These are phyloP conservation scores for Phialophora tarda DNA, from an alignment of 2,329 filamentous ascomycete species.

Conservation along the genomic window DNA sequence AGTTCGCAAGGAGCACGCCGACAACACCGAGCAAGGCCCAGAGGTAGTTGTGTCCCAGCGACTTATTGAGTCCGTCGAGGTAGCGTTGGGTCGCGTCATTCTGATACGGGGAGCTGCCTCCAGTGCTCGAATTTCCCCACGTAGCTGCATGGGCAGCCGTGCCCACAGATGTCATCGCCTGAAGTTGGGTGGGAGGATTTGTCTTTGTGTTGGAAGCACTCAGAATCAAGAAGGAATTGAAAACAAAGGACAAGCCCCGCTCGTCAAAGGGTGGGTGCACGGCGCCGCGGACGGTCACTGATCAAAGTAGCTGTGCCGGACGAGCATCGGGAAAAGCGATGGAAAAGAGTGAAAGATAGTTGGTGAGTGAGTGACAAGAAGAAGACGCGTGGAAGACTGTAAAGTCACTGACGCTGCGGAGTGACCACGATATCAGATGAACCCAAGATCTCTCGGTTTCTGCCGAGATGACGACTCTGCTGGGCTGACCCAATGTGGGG, in stretches of 20 bases:
- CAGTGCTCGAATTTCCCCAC: constrained; percentile 18
- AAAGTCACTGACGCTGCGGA: neutral
- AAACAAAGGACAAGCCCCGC: constrained; percentile 24
- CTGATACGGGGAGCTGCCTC: constrained; percentile 26
- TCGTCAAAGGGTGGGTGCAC: constrained; percentile 11
- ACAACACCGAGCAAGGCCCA: constrained; percentile 69
- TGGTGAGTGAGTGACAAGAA: constrained; percentile 4
- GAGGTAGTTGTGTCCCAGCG: constrained; percentile 66
- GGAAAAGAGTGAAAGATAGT: constrained; percentile 5
- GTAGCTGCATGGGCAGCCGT: constrained; percentile 12
- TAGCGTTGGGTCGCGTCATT: constrained; percentile 36
- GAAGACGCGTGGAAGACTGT: neutral
- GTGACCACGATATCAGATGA: constrained; percentile 11
- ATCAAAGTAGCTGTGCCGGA: constrained; percentile 12
- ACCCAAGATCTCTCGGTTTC: constrained; percentile 13
- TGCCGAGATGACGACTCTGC: constrained; percentile 15
- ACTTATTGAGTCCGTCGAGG: constrained; percentile 54
- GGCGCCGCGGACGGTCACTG: constrained; percentile 3
- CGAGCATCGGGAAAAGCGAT: constrained; percentile 1
- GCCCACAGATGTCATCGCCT: constrained; percentile 10
- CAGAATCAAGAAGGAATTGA: neutral
- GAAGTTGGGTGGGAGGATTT: constrained; percentile 5
- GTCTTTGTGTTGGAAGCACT: constrained; percentile 17
- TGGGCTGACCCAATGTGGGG: neutral
- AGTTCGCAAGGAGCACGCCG: constrained; percentile 69